Evolutionary conservation across 2,329 filamentous ascomycete genomes (phyloP), one percentile per base, ranked within the genome.

Genomic region (Paraphaeosphaeria sporulosa): DNA sequence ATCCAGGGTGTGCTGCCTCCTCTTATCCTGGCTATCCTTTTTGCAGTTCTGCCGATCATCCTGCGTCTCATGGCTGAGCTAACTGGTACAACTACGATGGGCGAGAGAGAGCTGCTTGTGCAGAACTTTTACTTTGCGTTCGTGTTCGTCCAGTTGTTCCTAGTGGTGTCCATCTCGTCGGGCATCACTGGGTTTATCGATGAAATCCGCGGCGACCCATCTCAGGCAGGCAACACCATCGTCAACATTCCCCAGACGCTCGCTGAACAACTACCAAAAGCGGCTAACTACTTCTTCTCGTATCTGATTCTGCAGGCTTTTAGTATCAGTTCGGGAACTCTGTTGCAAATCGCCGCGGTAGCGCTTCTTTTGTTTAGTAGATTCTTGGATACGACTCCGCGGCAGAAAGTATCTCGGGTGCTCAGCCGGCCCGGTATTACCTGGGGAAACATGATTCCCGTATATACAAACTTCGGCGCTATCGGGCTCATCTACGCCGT

Each of bases 261-360:
- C 30, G 94, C 94, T 0, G 76, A 83, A 12, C 95, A 94, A 61
- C 81, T 99, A 5, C 95, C 95, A 1, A 91, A 88, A 67, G 90
- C 94, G 0, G 91, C 93, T 68, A 97, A 97, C 74, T 99, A 98
- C 78, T 99, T 98, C 82, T 98, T 97, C 83, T 94, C 93, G 0
- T 99, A 99, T 85, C 94, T 99, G 89, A 90, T 97, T 74, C 88
- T 99, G 10, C 95, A 98, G 72, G 93, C 94, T 0, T 84, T 98
- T 69, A 93, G 92, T 64, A 93, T 92, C 64, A 97, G 93, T 76
- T 94, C 94, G 1, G 93, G 91, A 76, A 94, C 92, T 0, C 82
- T 98, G 4, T 82, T 97, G 13, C 95, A 98, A 72, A 86, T 96
- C 25, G 88, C 87, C n/a, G 87, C 89, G 3, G 84, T 99, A 3